Evolutionary conservation across 2,329 filamentous ascomycete genomes (phyloP).

Genomic region (Fusarium succisae): DNA sequence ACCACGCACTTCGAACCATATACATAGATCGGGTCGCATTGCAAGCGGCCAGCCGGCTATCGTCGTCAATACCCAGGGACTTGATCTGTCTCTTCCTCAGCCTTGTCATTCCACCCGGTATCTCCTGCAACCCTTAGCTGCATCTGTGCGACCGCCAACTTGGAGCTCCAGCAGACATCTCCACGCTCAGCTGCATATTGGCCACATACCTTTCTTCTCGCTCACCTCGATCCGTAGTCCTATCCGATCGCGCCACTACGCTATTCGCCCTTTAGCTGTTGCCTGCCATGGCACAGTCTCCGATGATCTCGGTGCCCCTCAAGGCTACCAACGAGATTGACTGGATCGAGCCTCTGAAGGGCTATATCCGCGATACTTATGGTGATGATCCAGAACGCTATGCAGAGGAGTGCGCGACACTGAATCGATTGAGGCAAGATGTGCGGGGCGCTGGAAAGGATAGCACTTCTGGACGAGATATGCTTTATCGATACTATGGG

Average conservation of each 20-base stretch:
- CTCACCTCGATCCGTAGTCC: constrained; percentile 23
- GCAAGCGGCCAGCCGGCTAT: constrained; percentile 40
- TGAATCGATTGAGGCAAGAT: constrained; percentile 95
- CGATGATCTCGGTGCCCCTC: constrained; percentile 94
- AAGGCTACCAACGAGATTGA: constrained; percentile 98
- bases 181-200: constrained; percentile 30
- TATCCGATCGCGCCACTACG: constrained; percentile 2
- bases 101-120: constrained; percentile 11
- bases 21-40: constrained; percentile 46
- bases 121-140: constrained; percentile 19
- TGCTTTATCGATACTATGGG: constrained; percentile 97
- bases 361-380: constrained; percentile 92
- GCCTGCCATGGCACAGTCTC: constrained; percentile 77
- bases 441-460: constrained; percentile 98
- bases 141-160: constrained; percentile 26
- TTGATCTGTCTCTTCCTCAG: constrained; percentile 16
- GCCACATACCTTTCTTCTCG: constrained; percentile 16
- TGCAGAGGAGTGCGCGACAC: constrained; percentile 90
- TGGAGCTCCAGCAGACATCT: constrained; percentile 16
- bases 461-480: constrained; percentile 89
- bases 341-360: constrained; percentile 92
- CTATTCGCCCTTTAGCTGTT: constrained; percentile 6
- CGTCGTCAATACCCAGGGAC: constrained; percentile 16
- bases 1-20: constrained; percentile 29
- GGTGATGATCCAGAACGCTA: constrained; percentile 97